Conservation (phyloP, 805 yeast genomes). For the Metschnikowia koreensis region DNA sequence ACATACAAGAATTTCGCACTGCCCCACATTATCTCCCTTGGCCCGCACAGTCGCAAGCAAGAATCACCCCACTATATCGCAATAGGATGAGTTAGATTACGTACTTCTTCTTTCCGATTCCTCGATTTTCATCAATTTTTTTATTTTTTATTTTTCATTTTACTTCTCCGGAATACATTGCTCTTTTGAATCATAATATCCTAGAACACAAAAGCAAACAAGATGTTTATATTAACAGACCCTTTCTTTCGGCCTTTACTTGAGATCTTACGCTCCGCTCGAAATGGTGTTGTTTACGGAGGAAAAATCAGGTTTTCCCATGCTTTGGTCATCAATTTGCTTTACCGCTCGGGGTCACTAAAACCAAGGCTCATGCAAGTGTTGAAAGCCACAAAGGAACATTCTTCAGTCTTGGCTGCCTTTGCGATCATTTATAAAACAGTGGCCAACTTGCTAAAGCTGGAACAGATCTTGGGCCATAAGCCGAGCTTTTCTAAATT, state of each 20-base stretch:
- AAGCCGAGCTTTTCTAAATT: constrained; percentile 31
- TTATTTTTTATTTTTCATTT: too few species aligned
- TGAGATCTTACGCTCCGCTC: constrained; percentile 36
- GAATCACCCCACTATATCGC: not conserved
- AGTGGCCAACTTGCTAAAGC: constrained; percentile 27
- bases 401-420: constrained; percentile 53
- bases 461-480: constrained; percentile 35
- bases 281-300: constrained; percentile 58
- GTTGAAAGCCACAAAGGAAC: constrained; percentile 51
- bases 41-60: not conserved
- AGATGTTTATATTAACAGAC: constrained; percentile 21
- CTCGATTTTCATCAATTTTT: too few species aligned
- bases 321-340: constrained; percentile 58
- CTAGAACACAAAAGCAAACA: not conserved
- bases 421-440: constrained; percentile 56
- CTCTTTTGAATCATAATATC: too few species aligned
- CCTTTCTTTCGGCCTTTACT: constrained; percentile 30
- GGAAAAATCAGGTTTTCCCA: constrained; percentile 62
- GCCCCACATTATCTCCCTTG: not conserved
- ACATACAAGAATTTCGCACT: not conserved
- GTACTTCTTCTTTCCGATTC: not conserved
- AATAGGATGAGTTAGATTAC: not conserved
- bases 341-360: constrained; percentile 53
- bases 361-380: constrained; percentile 46
- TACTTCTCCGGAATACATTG: too few species aligned